These are phyloP conservation scores for Cylindrotheca closterium DNA, from an alignment of 108 stramenopile genomes.

Conservation along the genomic window DNA sequence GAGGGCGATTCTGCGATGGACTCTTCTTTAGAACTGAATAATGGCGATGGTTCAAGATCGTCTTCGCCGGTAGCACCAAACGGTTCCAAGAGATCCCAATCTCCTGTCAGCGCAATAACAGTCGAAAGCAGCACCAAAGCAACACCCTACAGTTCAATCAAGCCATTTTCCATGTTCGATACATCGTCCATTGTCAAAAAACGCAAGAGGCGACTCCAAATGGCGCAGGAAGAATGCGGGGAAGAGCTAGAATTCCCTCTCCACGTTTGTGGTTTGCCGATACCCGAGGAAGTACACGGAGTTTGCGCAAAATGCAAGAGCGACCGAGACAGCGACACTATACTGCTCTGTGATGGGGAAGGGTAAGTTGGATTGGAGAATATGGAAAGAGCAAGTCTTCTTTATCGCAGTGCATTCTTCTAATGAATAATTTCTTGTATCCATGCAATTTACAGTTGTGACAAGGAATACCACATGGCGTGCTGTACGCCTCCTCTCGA, in stretches of 20 bases:
- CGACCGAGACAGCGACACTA: background rate
- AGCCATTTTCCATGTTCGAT: background rate
- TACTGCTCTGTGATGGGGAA: conserved; percentile 30
- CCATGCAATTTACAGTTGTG: conserved; percentile 16
- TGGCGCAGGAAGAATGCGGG: background rate
- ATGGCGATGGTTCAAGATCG: too few species aligned
- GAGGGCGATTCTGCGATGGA: too few species aligned
- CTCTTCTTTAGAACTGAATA: too few species aligned
- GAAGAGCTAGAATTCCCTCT: background rate
- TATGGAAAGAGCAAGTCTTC: too few species aligned
- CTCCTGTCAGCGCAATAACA: too few species aligned
- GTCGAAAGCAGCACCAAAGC: too few species aligned
- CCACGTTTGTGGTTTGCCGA: conserved; percentile 14
- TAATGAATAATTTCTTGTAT: background rate
- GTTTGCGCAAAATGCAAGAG: conserved; percentile 24
- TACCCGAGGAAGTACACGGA: conserved; percentile 13
- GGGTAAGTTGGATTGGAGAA: conserved; percentile 18
- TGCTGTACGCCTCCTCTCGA: conserved; percentile 43
- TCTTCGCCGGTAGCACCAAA: too few species aligned
- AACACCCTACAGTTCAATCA: too few species aligned
- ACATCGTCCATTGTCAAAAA: background rate
- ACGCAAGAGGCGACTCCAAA: background rate
- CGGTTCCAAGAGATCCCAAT: too few species aligned
- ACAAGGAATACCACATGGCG: conserved; percentile 55
- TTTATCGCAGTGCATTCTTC: background rate